Percentiles rank a stretch among this genome's conserved stretches.
Conservation (phyloP, 2,329 filamentous ascomycete species). For the Aspergillus calidoustus region DNA sequence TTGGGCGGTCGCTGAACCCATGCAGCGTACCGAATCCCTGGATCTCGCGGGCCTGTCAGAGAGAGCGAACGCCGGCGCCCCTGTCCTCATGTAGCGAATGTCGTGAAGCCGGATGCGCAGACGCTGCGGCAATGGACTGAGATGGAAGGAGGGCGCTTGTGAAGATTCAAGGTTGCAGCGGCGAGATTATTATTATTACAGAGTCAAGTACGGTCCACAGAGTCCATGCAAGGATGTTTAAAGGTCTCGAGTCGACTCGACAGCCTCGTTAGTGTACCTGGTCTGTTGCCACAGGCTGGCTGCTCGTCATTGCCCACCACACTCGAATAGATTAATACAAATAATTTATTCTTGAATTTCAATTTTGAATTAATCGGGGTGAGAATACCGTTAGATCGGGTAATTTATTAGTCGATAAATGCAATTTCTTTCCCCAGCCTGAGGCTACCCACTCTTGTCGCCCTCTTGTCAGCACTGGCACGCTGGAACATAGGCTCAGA, state of each 20-base stretch:
- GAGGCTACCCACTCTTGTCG: neutral
- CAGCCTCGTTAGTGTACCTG: neutral
- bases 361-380: neutral
- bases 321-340: neutral
- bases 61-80: slow-evolving; percentile 25
- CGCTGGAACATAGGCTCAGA: neutral
- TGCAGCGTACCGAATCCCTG: slow-evolving; percentile 32
- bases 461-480: neutral
- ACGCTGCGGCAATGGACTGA: slow-evolving; percentile 20
- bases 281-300: neutral
- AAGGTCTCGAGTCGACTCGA: neutral
- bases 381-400: slow-evolving; percentile 23
- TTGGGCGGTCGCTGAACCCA: slow-evolving; percentile 29
- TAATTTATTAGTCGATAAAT: slow-evolving; percentile 17
- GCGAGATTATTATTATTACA: slow-evolving; percentile 5
- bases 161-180: neutral
- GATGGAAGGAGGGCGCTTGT: slow-evolving; percentile 12
- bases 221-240: neutral
- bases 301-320: no score
- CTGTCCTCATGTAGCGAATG: slow-evolving; percentile 26
- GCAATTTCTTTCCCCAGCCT: slow-evolving; percentile 5
- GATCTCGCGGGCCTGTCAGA: slow-evolving; percentile 25
- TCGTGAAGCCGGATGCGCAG: slow-evolving; percentile 27
- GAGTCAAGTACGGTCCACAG: no score
- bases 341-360: neutral